A percentile compares a stretch with the other conserved stretches of the same genome.
Evolutionary conservation across 2,329 filamentous ascomycete species (phyloP).

Genomic region (Coniochaeta sp.): DNA sequence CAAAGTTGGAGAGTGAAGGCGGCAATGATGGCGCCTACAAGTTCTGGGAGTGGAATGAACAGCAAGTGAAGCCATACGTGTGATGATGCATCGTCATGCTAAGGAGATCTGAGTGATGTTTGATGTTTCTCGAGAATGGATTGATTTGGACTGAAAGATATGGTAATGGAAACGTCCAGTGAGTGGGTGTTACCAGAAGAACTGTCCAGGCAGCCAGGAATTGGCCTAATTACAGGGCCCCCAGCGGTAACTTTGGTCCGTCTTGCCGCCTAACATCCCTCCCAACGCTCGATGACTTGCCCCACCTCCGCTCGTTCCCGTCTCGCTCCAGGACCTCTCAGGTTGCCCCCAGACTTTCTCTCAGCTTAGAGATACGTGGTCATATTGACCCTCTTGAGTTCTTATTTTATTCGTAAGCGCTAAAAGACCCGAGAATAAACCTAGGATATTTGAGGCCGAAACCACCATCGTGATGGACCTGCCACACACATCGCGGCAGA

Average conservation of each 20-base stretch:
- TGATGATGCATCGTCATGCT: slow-evolving; percentile 2
- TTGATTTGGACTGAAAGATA: too few relatives aligned
- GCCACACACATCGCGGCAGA: neutral
- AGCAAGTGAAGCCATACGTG: slow-evolving; percentile 23
- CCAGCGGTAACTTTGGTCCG: too few relatives aligned
- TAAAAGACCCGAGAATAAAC: neutral
- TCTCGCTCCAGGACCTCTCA: neutral
- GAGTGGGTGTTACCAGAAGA: too few relatives aligned
- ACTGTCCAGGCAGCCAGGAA: too few relatives aligned
- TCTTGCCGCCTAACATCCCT: too few relatives aligned
- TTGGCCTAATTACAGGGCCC: too few relatives aligned
- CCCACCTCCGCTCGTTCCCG: neutral
- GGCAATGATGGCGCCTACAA: slow-evolving; percentile 26
- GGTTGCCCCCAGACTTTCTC: neutral
- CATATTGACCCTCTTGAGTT: neutral
- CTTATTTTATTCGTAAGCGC: neutral
- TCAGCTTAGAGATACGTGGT: neutral
- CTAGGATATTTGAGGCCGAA: neutral
- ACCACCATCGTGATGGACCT: neutral
- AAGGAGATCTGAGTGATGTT: neutral
- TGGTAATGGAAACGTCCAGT: too few relatives aligned
- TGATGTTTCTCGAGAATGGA: too few relatives aligned
- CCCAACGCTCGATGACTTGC: neutral
- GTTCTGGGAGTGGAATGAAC: slow-evolving; percentile 35
- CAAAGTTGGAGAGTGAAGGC: slow-evolving; percentile 25